Evolutionary conservation across 345 rosid species (phyloP).

Genomic region (Gossypium anomalum): DNA sequence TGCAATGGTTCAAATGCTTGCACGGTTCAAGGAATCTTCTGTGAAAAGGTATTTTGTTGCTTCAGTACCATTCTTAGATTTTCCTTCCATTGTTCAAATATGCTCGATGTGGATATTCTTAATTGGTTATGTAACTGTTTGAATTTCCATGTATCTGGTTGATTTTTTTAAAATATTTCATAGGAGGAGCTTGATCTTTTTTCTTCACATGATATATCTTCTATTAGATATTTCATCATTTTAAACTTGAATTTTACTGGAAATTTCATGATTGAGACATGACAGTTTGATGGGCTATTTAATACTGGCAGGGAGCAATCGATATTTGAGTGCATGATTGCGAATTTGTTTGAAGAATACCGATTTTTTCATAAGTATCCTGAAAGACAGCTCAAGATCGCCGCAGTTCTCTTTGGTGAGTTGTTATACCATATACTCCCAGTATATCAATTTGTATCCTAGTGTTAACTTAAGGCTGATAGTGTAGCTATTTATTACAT

Average conservation of each 20-base stretch:
- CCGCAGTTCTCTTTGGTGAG: conserved; percentile 94
- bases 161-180: background rate
- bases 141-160: background rate
- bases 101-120: background rate
- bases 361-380: conserved; percentile 92
- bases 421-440: background rate
- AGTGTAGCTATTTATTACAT: background rate
- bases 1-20: conserved; percentile 92
- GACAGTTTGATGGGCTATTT: conserved; percentile 4
- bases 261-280: background rate
- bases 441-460: background rate
- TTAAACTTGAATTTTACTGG: background rate
- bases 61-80: background rate
- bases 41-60: conserved; percentile 51
- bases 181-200: background rate
- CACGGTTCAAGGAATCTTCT: conserved; percentile 79
- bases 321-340: conserved; percentile 96
- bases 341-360: conserved; percentile 89
- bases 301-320: conserved; percentile 64
- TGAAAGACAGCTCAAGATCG: conserved; percentile 85
- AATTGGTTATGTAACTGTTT: background rate
- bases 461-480: background rate
- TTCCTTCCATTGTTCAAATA: background rate
- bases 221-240: background rate
- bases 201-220: background rate